Conservation (phyloP, 805 yeast species). For the Candida pini region DNA sequence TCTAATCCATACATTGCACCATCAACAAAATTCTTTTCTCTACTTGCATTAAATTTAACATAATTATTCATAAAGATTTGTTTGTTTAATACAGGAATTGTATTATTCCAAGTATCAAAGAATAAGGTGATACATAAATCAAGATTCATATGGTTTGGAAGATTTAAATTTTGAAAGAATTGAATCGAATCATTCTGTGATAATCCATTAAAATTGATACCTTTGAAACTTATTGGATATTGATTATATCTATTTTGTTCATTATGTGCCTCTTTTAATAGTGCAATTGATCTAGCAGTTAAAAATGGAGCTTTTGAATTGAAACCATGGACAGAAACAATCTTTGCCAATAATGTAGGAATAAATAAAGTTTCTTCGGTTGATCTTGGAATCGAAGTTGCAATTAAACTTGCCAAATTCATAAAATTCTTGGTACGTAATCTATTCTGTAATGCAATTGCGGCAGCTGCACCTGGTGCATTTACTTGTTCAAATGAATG, state of each 20-base stretch:
- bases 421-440: constrained; percentile 38
- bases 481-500: constrained; percentile 55
- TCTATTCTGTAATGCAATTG: constrained; percentile 46
- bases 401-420: constrained; percentile 53
- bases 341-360: constrained; percentile 63
- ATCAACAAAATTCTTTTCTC: constrained; percentile 40
- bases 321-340: constrained; percentile 68
- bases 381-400: constrained; percentile 68
- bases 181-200: constrained; percentile 36
- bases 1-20: constrained; percentile 40
- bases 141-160: constrained; percentile 51
- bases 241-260: constrained; percentile 29
- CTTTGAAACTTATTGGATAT: constrained; percentile 27
- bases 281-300: constrained; percentile 66
- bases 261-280: constrained; percentile 48
- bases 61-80: constrained; percentile 63
- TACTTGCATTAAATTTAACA: constrained; percentile 36
- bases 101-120: constrained; percentile 73
- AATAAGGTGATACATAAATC: constrained; percentile 65
- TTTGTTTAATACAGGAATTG: constrained; percentile 65
- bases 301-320: constrained; percentile 63
- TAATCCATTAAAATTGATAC: constrained; percentile 34
- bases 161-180: constrained; percentile 37
- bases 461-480: constrained; percentile 75
- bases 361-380: constrained; percentile 75